These are phyloP conservation scores for Acer saccharum DNA, from an alignment of 345 rosid species.

Conservation along the genomic window DNA sequence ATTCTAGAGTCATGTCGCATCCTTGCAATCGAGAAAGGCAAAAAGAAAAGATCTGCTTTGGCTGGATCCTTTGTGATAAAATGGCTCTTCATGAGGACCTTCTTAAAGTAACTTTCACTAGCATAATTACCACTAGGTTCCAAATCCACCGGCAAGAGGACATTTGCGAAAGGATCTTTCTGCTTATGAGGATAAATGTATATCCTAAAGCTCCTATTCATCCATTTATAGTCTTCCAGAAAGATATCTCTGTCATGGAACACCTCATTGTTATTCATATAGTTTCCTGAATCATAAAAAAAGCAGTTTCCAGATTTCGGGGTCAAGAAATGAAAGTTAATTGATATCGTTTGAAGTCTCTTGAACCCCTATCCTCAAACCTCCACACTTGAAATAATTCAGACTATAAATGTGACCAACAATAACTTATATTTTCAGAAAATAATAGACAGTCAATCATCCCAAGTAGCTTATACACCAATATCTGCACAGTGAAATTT, in stretches of 20 bases:
- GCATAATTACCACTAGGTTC: constrained; percentile 59
- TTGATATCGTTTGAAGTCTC: background rate
- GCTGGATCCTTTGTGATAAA: constrained; percentile 49
- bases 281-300: constrained; percentile 47
- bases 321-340: constrained; percentile 10
- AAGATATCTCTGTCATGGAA: constrained; percentile 53
- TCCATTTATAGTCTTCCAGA: constrained; percentile 49
- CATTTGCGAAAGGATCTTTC: constrained; percentile 47
- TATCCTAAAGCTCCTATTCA: constrained; percentile 61
- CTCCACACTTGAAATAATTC: background rate
- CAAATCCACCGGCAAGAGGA: constrained; percentile 44
- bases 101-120: constrained; percentile 65
- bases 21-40: constrained; percentile 64
- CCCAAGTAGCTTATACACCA: background rate
- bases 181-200: constrained; percentile 56
- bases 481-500: background rate
- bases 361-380: background rate
- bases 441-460: background rate
- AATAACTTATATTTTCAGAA: background rate
- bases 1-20: constrained; percentile 54
- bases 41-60: constrained; percentile 51
- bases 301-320: constrained; percentile 29
- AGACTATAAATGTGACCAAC: background rate
- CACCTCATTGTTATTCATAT: constrained; percentile 34
- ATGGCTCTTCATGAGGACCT: constrained; percentile 50